Percentiles rank a stretch among this genome's conserved stretches.
Conservation (phyloP, 2,329 filamentous ascomycete genomes). For the Pseudocercospora fuligena region DNA sequence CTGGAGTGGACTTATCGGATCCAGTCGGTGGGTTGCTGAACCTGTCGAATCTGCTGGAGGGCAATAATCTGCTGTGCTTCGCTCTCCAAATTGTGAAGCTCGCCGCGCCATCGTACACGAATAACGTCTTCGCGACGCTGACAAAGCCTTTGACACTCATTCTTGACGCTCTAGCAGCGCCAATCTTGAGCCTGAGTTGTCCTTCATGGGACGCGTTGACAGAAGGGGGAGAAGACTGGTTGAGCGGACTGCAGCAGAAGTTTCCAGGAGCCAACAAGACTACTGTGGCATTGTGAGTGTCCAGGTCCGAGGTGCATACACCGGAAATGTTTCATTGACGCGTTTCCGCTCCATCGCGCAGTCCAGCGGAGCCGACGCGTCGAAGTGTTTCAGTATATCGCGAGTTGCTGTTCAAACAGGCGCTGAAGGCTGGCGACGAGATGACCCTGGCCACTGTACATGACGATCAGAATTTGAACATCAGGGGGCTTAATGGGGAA, state of each 20-base stretch:
- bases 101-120: slow-evolving; percentile 40
- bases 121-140: slow-evolving; percentile 30
- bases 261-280: slow-evolving; percentile 23
- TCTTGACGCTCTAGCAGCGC: slow-evolving; percentile 12
- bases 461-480: not conserved
- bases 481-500: too few relatives aligned
- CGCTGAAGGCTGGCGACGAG: too few relatives aligned
- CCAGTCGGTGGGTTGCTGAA: slow-evolving; percentile 45
- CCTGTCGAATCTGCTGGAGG: slow-evolving; percentile 24
- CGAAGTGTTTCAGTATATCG: not conserved
- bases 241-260: slow-evolving; percentile 12
- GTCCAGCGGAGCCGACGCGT: not conserved
- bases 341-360: not conserved
- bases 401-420: not conserved
- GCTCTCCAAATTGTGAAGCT: slow-evolving; percentile 37
- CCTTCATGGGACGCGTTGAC: slow-evolving; percentile 21
- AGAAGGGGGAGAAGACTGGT: slow-evolving; percentile 18
- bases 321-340: not conserved
- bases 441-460: not conserved
- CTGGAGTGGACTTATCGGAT: not conserved
- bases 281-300: not conserved
- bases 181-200: slow-evolving; percentile 21
- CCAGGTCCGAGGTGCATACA: not conserved
- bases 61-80: slow-evolving; percentile 19
- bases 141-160: slow-evolving; percentile 19